Percentiles rank a stretch among this genome's conserved stretches.
These are phyloP conservation scores for Globisporangium camurandrum DNA, from an alignment of 352 stramenopile species.

Conservation along the genomic window DNA sequence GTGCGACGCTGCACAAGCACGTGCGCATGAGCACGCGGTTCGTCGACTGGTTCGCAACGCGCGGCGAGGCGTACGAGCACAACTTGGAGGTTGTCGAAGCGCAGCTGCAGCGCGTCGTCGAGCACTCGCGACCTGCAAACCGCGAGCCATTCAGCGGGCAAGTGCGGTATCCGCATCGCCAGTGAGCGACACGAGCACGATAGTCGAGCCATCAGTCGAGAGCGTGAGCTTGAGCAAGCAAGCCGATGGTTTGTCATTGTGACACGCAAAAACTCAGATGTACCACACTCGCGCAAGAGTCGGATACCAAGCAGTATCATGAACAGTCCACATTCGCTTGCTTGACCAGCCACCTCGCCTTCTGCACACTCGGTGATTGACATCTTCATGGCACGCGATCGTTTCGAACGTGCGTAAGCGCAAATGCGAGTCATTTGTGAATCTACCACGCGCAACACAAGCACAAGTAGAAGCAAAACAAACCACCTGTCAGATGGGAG, in stretches of 20 bases:
- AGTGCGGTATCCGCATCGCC: constrained; percentile 27
- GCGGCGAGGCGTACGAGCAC: constrained; percentile 65
- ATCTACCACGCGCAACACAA: neutral
- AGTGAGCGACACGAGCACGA: neutral
- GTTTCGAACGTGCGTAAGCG: too few relatives aligned
- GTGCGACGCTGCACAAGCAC: constrained; percentile 30
- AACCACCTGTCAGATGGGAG: neutral
- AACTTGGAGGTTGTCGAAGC: constrained; percentile 62
- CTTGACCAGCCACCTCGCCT: too few relatives aligned
- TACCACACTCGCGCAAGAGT: too few relatives aligned
- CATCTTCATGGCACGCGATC: too few relatives aligned
- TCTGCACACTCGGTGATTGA: too few relatives aligned
- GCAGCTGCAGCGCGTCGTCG: constrained; percentile 42
- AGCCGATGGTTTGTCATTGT: too few relatives aligned
- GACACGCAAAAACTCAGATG: too few relatives aligned
- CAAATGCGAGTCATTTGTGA: too few relatives aligned
- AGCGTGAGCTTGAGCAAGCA: neutral
- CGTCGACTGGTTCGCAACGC: constrained; percentile 62
- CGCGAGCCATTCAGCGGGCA: constrained; percentile 41
- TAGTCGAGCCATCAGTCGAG: neutral
- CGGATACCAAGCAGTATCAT: too few relatives aligned
- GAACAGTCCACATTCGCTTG: too few relatives aligned
- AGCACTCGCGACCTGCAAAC: constrained; percentile 22
- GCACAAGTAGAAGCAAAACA: neutral
- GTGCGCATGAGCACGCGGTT: constrained; percentile 52